A percentile compares a stretch with the other conserved stretches of the same genome.
These are phyloP conservation scores for Gossypium australe DNA, from an alignment of 345 rosid genomes.

Conservation along the genomic window DNA sequence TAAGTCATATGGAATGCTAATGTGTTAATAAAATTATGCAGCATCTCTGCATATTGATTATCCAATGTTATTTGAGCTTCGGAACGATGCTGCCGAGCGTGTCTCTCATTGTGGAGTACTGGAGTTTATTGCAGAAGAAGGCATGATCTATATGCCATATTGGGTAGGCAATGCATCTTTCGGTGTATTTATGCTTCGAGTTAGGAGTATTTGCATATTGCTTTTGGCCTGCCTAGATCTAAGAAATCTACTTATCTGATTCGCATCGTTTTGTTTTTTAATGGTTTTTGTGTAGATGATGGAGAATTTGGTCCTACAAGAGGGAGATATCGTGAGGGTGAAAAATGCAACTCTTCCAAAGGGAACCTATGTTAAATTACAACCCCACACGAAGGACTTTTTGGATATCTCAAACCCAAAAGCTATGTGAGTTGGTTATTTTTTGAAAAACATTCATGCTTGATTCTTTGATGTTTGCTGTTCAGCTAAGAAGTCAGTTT, in stretches of 20 bases:
- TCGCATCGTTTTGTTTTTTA: neutral
- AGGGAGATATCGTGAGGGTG: slow-evolving; percentile 83
- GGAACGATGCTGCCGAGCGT: slow-evolving; percentile 68
- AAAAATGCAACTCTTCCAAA: slow-evolving; percentile 91
- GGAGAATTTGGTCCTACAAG: slow-evolving; percentile 93
- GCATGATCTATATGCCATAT: slow-evolving; percentile 99
- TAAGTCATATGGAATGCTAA: slow-evolving; percentile 16
- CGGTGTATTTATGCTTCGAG: neutral
- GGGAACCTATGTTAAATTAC: slow-evolving; percentile 93
- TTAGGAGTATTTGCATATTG: neutral
- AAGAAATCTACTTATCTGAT: slow-evolving; percentile 3
- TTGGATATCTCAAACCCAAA: slow-evolving; percentile 96
- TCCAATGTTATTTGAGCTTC: slow-evolving; percentile 97
- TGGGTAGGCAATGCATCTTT: slow-evolving; percentile 52
- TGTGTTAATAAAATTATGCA: slow-evolving; percentile 26
- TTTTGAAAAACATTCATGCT: neutral
- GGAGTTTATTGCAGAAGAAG: slow-evolving; percentile 99
- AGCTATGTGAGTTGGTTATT: slow-evolving; percentile 70
- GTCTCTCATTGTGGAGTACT: slow-evolving; percentile 96
- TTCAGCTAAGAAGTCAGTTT: neutral
- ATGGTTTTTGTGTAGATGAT: slow-evolving; percentile 62
- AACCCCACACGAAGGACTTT: slow-evolving; percentile 93
- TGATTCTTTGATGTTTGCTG: slow-evolving; percentile 5
- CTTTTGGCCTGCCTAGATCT: neutral
- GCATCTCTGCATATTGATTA: slow-evolving; percentile 97